Conservation (phyloP, 176 grass and related monocot species). For the Zizania latifolia region DNA sequence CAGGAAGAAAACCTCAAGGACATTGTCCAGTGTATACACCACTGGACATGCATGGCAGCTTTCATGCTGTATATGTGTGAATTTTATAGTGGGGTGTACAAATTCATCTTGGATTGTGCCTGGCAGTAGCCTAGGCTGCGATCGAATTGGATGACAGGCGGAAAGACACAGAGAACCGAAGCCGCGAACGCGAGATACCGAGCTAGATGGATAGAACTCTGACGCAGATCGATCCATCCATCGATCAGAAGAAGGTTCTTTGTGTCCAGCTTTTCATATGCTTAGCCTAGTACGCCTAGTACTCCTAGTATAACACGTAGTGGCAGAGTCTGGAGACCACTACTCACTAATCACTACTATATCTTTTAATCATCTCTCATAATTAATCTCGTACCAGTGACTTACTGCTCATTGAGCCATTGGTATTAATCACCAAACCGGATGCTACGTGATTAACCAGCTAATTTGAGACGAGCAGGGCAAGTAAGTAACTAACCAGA, state of each 20-base stretch:
- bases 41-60: neutral
- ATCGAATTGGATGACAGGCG: conserved; percentile 8
- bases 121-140: neutral
- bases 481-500: neutral
- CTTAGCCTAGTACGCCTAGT: no score
- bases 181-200: conserved; percentile 25
- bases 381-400: neutral
- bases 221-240: neutral
- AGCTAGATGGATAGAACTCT: neutral
- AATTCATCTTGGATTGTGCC: conserved; percentile 22
- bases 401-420: neutral
- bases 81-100: conserved; percentile 23
- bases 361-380: neutral
- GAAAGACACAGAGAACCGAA: conserved; percentile 5
- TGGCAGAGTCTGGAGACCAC: neutral
- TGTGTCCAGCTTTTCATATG: neutral
- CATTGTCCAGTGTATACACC: neutral
- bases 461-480: neutral
- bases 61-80: neutral
- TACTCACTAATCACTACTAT: neutral
- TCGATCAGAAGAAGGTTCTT: neutral
- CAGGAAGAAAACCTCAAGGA: neutral
- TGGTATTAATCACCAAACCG: conserved; percentile 13
- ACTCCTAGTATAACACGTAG: neutral
- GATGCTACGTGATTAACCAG: neutral